A percentile compares a stretch with the other conserved stretches of the same genome.
These are phyloP conservation scores for Candida patagonica DNA, from an alignment of 805 yeast species.

Conservation along the genomic window DNA sequence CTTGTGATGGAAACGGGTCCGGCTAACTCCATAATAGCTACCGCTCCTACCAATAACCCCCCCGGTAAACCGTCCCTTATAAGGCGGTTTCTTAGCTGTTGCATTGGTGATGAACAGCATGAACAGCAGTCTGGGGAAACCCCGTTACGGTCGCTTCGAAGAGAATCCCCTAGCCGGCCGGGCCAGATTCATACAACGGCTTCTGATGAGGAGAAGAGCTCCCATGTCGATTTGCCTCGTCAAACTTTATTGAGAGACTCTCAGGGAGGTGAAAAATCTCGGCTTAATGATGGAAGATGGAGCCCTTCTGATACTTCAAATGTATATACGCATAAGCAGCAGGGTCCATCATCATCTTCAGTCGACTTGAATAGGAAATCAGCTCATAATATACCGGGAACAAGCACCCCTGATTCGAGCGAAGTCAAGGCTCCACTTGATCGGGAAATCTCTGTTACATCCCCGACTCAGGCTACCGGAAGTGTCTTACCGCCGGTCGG, in stretches of 20 bases:
- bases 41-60: too few species aligned
- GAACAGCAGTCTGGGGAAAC: too few species aligned
- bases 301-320: conserved; percentile 1
- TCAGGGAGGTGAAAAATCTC: not conserved
- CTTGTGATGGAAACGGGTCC: too few species aligned
- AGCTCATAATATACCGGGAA: not conserved
- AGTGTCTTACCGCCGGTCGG: not conserved
- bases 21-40: too few species aligned
- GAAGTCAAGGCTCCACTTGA: not conserved
- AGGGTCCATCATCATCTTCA: not conserved
- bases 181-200: too few species aligned
- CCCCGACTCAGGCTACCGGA: not conserved
- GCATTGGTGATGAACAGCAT: too few species aligned
- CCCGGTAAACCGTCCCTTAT: too few species aligned
- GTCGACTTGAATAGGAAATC: not conserved
- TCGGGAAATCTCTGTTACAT: not conserved
- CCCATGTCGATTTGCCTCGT: not conserved
- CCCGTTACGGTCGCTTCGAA: too few species aligned
- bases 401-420: too few species aligned
- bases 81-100: too few species aligned
- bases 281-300: conserved; percentile 2
- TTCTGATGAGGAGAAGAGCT: not conserved
- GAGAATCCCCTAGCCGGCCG: too few species aligned
- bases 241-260: conserved; percentile 1
- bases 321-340: not conserved